Base-by-base conservation (phyloP, 441 rosid genomes). In the Corymbia citriodora region DNA sequence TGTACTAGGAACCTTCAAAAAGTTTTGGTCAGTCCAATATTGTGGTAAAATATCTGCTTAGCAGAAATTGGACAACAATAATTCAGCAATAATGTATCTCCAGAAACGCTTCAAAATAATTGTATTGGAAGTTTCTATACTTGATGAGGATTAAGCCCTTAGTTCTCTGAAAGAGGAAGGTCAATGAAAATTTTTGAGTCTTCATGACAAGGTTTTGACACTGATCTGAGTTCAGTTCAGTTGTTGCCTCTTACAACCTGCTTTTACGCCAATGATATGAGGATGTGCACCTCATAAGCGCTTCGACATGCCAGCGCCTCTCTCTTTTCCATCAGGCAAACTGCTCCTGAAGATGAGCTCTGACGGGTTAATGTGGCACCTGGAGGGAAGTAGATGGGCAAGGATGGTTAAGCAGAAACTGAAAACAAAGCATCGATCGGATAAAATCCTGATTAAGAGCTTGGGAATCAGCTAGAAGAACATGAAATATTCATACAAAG, bases 341-440 rank as follows among this genome's bases (percentile, higher is more conserved):
- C 70, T 27, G 16, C 31, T 16, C 8, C 3, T 3, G 70, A 61
- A 12, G 31, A 16, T 55, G 57, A 55, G 57, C 57, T 55, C 57
- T 55, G 21, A 55, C 17, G 57, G 19, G 21, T 17, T 7, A 55
- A 55, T 98, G 97, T 89, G 97, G 99, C 93, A 98, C 96, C 99
- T 97, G 93, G 89, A 93, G 92, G 88, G 88, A 87, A 91, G 57
- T 36, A 90, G 61, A 87, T 87, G 74, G 61, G 90, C 72, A 92
- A 59, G 90, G 89, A 88, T 85, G 91, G 61, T 49, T 29, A 83
- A 72, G 63, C 11, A 36, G 50, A 54, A 63, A 33, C 53, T 5
- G 65, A 14, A 33, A 36, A 55, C 19, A 90, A 12, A 55, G 6
- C 27, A 40, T 49, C 27, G 27, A 54, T 48, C 15, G 23, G 90